Evolutionary conservation across 495 filamentous ascomycete species (phyloP).

Genomic region (Glarea lozoyensis): DNA sequence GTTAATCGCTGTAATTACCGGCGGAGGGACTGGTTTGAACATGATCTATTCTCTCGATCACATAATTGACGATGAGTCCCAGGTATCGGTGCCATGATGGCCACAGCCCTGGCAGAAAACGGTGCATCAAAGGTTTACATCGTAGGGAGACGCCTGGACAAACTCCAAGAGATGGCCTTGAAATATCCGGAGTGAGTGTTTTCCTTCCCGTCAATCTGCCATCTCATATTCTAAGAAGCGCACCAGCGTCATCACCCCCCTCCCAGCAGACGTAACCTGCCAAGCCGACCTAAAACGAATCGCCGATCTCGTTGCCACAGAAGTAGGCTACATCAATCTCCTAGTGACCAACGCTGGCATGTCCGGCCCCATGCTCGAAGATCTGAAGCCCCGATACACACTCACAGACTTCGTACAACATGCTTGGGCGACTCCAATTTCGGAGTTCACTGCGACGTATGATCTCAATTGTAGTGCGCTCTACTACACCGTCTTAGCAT

Average conservation of each 20-base stretch:
- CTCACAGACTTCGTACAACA: background rate
- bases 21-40: constrained; percentile 44
- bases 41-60: constrained; percentile 27
- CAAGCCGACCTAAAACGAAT: constrained; percentile 47
- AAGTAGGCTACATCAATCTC: constrained; percentile 52
- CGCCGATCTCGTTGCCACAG: constrained; percentile 40
- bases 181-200: too few relatives aligned
- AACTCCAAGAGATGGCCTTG: constrained; percentile 40
- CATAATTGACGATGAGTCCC: background rate
- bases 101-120: constrained; percentile 50
- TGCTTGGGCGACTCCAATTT: constrained; percentile 21
- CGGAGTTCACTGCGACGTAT: constrained; percentile 50
- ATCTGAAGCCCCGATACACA: constrained; percentile 23
- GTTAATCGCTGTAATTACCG: constrained; percentile 53
- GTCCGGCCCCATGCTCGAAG: constrained; percentile 46
- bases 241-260: constrained; percentile 42
- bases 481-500: constrained; percentile 58
- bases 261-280: constrained; percentile 59
- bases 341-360: constrained; percentile 61
- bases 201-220: too few relatives aligned
- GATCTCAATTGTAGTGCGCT: constrained; percentile 51
- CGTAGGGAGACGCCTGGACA: constrained; percentile 49
- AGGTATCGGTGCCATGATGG: constrained; percentile 61
- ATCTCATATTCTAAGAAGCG: background rate
- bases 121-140: constrained; percentile 71